Evolutionary conservation across 305 asterid species (phyloP).

Genomic region (Fraxinus nigra): DNA sequence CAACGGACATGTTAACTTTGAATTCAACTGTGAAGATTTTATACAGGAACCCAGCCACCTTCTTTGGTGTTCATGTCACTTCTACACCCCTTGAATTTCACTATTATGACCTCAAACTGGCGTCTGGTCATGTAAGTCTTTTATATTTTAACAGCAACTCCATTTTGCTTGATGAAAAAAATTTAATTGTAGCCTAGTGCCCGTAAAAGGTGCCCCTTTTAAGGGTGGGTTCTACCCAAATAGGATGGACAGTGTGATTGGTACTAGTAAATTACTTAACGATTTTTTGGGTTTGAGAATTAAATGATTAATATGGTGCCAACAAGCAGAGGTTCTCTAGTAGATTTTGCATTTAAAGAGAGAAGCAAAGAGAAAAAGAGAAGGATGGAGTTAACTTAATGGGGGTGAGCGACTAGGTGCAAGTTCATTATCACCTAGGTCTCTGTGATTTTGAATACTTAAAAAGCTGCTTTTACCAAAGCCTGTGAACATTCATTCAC

Average conservation of each 20-base stretch:
- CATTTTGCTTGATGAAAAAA: not conserved
- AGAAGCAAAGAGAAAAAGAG: not conserved
- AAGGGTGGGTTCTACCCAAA: no score
- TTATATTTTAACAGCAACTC: not conserved
- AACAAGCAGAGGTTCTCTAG: not conserved
- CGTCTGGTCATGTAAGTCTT: conserved; percentile 65
- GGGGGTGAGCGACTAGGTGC: not conserved
- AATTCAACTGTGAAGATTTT: conserved; percentile 81
- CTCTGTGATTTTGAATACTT: conserved; percentile 10
- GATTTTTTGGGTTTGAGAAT: not conserved
- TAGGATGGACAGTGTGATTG: not conserved
- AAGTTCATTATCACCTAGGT: conserved; percentile 12
- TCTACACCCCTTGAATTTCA: conserved; percentile 65
- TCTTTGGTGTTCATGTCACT: conserved; percentile 83
- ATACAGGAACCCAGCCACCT: conserved; percentile 70
- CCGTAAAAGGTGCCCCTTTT: not conserved
- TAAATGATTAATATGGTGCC: not conserved
- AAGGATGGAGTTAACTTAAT: not conserved
- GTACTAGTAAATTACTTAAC: not conserved
- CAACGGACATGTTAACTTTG: conserved; percentile 84
- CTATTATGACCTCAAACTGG: conserved; percentile 60
- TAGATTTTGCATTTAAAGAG: not conserved
- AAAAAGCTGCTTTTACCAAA: not conserved
- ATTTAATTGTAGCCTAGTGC: not conserved
- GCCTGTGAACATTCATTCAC: no score